These are phyloP conservation scores for Anethum foeniculum DNA, from an alignment of 140 eudicot species.

Conservation along the genomic window DNA sequence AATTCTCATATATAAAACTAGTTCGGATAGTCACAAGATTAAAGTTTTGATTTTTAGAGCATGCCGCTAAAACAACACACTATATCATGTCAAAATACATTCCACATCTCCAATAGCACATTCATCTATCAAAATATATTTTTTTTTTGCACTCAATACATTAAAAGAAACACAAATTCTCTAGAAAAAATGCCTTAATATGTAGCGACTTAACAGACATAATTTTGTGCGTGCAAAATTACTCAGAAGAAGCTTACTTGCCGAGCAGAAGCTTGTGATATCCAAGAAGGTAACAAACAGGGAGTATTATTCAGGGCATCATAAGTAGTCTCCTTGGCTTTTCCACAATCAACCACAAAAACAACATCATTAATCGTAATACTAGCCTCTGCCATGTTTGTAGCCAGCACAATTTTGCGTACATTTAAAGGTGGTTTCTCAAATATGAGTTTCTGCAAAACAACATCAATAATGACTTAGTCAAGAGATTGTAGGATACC, in stretches of 20 bases:
- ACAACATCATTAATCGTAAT: constrained; percentile 94
- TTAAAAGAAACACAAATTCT: background rate
- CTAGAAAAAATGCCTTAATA: background rate
- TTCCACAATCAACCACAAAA: constrained; percentile 98
- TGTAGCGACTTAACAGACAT: background rate
- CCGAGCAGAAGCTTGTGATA: constrained; percentile 98
- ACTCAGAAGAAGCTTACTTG: constrained; percentile 50
- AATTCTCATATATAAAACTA: background rate
- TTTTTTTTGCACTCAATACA: background rate
- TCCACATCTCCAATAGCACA: background rate
- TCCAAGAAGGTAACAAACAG: constrained; percentile 95
- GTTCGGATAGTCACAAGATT: background rate
- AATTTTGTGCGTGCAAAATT: background rate
- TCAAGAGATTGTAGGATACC: no score
- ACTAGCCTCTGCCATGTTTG: constrained; percentile 99
- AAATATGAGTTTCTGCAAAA: constrained; percentile 82
- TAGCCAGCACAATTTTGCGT: constrained; percentile 93
- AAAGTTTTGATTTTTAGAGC: background rate
- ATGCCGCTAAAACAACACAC: background rate
- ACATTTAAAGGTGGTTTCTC: constrained; percentile 84
- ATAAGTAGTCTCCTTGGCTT: constrained; percentile 98
- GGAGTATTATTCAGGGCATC: constrained; percentile 97
- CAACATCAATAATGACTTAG: background rate
- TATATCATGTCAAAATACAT: background rate
- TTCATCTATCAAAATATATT: background rate